Evolutionary conservation across 139 green algal genomes (phyloP).

Genomic region (Volvox reticuliferus): DNA sequence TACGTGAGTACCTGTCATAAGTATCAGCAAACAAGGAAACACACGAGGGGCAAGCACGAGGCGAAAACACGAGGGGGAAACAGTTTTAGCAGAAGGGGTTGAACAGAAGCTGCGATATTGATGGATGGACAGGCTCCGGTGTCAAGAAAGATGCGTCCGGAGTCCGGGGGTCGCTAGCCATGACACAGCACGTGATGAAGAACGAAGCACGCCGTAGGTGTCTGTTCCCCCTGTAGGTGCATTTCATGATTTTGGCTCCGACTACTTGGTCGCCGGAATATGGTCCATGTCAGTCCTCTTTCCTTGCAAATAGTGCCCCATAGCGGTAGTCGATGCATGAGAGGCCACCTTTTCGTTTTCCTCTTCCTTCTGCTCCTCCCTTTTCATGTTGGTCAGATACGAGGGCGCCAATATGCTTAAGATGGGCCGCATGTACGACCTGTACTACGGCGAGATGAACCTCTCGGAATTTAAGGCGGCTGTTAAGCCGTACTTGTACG

Average conservation of each 20-base stretch:
- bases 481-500: conserved; percentile 53
- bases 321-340: not conserved
- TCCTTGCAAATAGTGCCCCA: not conserved
- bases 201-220: too few species aligned
- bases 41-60: too few species aligned
- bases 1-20: not conserved
- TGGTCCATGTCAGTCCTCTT: not conserved
- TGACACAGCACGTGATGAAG: too few species aligned
- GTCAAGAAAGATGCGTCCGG: too few species aligned
- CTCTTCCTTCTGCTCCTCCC: too few species aligned
- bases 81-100: too few species aligned
- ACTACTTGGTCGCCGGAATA: not conserved
- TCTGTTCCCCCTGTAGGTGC: too few species aligned
- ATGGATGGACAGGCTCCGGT: too few species aligned
- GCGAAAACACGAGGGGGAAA: too few species aligned
- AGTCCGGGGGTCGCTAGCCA: too few species aligned
- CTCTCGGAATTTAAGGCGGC: conserved; percentile 4
- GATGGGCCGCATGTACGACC: conserved; percentile 3
- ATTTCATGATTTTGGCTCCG: not conserved
- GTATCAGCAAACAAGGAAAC: too few species aligned
- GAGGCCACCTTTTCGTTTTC: not conserved
- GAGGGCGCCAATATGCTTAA: conserved; percentile 9
- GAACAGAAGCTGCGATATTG: too few species aligned
- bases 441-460: conserved; percentile 39
- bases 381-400: not conserved